Evolutionary conservation across 1,284 basidiomycete genomes (phyloP), one percentile per base, ranked within the genome.

Genomic region (Xerocomus nothofagi): DNA sequence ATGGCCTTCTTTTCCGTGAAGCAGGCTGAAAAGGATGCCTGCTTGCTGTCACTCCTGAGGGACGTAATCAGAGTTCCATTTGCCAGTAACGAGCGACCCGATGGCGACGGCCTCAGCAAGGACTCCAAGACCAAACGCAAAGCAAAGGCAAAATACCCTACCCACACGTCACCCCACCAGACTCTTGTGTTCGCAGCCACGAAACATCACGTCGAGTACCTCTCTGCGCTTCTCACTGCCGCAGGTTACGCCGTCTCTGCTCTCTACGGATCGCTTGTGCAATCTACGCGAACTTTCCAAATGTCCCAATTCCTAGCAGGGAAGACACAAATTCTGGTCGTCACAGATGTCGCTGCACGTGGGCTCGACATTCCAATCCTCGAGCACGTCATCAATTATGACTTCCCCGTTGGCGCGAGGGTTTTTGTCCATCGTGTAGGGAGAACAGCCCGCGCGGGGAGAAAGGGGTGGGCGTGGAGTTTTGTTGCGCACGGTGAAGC

Each of bases 141-240:
- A 59, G 67, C 69, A 46, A 71, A 71, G 39, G 77, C 78, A 49
- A 78, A 75, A 51, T 71, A 68, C 47, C 56, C 59, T 3, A 49
- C 55, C 27, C 65, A 63, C 33, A 84, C 75, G 2, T 81, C 84
- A 3, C 84, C 92, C 12, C 88, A 95, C 65, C 96, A 99, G 69
- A 97, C 94, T 0, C 85, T 99, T 53, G 81, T 99, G 29, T 99
- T 99, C 61, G 86, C 87, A 9, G 93, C 97, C 6, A 99, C 97
- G n/a, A 99, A 99, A 70, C 97, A 99, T 65, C 97, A 99, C 63
- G 95, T 99, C 66, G 97, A 99, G 68, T 99, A 98, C 65, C 79
- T 99, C 32, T 80, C 85, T 3, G 82, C 81, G 20, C 75, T 99
- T 2, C 79, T 99, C 38, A 78, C 77, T 4, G 80, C 89, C 1